These are phyloP conservation scores for Suhomyces sp. DNA, from an alignment of 805 yeast genomes.

Conservation along the genomic window DNA sequence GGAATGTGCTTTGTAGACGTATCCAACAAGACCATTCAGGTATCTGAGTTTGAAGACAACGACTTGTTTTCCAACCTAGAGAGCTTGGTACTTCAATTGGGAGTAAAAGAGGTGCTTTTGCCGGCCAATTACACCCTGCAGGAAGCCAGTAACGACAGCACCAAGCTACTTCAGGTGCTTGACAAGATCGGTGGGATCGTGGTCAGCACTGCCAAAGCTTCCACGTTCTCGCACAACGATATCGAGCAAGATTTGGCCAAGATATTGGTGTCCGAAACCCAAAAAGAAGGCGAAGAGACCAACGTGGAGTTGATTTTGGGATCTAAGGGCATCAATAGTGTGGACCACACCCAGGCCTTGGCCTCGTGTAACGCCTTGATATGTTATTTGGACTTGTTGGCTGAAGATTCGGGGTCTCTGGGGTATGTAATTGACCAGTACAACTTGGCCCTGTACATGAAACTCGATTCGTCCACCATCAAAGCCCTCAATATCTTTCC, in stretches of 20 bases:
- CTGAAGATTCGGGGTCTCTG: slow-evolving; percentile 54
- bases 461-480: slow-evolving; percentile 85
- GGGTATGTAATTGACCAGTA: slow-evolving; percentile 59
- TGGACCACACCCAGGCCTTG: slow-evolving; percentile 50
- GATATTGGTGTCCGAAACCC: slow-evolving; percentile 43
- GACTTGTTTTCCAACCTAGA: slow-evolving; percentile 86
- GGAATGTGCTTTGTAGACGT: slow-evolving; percentile 84
- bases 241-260: slow-evolving; percentile 76
- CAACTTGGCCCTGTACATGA: slow-evolving; percentile 77
- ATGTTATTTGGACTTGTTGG: slow-evolving; percentile 61
- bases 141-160: slow-evolving; percentile 47
- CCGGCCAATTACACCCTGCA: slow-evolving; percentile 40
- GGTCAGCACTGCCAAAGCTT: slow-evolving; percentile 54
- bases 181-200: slow-evolving; percentile 74
- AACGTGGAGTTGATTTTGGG: slow-evolving; percentile 46
- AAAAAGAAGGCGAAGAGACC: slow-evolving; percentile 25
- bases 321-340: slow-evolving; percentile 48
- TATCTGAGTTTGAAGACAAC: slow-evolving; percentile 80
- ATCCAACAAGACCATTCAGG: slow-evolving; percentile 60
- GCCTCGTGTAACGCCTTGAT: slow-evolving; percentile 67
- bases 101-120: slow-evolving; percentile 79
- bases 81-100: slow-evolving; percentile 80
- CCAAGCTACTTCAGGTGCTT: slow-evolving; percentile 66
- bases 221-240: slow-evolving; percentile 62
- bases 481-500: slow-evolving; percentile 87